phyloP scores from a whole-genome alignment of 2,329 filamentous ascomycete genomes.

The Beauveria sp. region DNA sequence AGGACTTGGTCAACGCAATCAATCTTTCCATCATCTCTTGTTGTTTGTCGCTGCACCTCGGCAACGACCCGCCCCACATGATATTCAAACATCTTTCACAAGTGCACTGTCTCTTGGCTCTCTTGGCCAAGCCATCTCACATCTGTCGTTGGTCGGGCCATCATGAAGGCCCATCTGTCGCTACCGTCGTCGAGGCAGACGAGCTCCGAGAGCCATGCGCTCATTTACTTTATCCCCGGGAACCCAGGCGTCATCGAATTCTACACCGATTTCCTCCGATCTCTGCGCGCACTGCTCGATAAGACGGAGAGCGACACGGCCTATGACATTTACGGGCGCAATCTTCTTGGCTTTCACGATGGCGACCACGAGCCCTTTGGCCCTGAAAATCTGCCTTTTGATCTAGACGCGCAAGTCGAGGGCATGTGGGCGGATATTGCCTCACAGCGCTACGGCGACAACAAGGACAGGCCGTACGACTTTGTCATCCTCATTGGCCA shows the following conservation, averaged over 20 bases:
- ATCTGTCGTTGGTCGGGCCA: too few species aligned
- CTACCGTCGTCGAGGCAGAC: conserved; percentile 21
- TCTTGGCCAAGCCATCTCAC: too few species aligned
- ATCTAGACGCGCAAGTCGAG: conserved; percentile 47
- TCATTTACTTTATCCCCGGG: conserved; percentile 68
- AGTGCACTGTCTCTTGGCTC: too few species aligned
- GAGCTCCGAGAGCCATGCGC: conserved; percentile 24
- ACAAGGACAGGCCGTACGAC: conserved; percentile 34
- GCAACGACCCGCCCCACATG: background rate
- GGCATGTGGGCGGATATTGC: conserved; percentile 32
- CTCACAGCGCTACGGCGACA: conserved; percentile 19
- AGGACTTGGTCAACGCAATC: too few species aligned
- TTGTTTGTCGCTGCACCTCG: background rate
- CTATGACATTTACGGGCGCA: conserved; percentile 51
- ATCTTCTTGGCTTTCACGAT: conserved; percentile 52
- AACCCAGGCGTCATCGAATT: conserved; percentile 72
- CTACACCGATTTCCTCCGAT: conserved; percentile 59
- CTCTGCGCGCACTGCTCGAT: conserved; percentile 47
- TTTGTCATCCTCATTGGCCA: conserved; percentile 63
- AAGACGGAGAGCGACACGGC: conserved; percentile 25
- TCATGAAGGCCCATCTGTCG: conserved; percentile 17
- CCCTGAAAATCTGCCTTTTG: conserved; percentile 35
- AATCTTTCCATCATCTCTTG: background rate
- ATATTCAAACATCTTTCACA: background rate
- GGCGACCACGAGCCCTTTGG: conserved; percentile 41